Evolutionary conservation across 2,329 filamentous ascomycete genomes (phyloP), one percentile per base, ranked within the genome.

Genomic region (Cercospora canescens): DNA sequence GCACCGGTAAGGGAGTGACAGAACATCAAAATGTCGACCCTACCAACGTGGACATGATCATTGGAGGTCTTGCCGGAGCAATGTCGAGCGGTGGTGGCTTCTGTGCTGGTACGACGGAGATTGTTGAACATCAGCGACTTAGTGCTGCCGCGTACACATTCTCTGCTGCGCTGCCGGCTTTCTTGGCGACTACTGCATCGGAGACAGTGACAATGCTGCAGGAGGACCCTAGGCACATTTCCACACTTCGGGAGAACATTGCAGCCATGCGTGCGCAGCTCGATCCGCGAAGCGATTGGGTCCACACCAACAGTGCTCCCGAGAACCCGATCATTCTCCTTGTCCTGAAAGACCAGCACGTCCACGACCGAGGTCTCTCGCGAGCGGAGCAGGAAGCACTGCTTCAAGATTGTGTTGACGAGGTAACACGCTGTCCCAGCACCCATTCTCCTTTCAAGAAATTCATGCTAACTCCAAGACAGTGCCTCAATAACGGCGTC

Each of bases 1-100:
- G 93, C 68, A 97, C 93, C 28, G 96, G 95, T 21, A 90, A 93
- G 60, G 95, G 95, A 66, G 85, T 98, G 41, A 98, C 95, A 0
- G 96, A 99, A 82, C 92, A 94, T 6, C 95, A 98, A 76, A 97
- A 98, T 73, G 94, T 99, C 18, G 95, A 98, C 77, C 89, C 94
- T 0, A 88, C 90, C 9, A 91, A 96, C 76, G 89, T 99, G 58
- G 95, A 99, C 81, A 97, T 99, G 93, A 94, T 99, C 71, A 87
- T 98, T 60, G 95, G 96, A 50, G 96, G 93, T 37, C 87, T 99
- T 54, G 89, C 94, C 12, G 94, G 95, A 2, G 91, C 94, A 16
- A 85, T 99, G 39, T 95, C 94, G 76, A 93, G 92, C 9, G 94
- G 94, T 63, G 95, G 96, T 72, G 95, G 95, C 16, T 99, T 99